Evolutionary conservation across 2,329 filamentous ascomycete genomes (phyloP), one percentile per base, ranked within the genome.

Genomic region (Nemania diffusa): DNA sequence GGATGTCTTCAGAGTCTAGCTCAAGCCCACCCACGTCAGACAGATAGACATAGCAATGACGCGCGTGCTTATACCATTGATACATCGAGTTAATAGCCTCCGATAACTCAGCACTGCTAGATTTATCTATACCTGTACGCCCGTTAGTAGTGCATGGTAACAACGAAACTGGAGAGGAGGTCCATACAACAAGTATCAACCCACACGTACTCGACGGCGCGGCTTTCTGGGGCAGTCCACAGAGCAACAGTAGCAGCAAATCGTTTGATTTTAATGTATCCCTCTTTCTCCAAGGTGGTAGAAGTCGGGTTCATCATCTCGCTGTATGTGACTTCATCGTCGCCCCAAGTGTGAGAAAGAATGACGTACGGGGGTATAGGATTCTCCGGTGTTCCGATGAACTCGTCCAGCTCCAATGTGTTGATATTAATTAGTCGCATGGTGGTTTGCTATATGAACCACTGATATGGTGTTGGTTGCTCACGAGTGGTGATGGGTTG

Each of bases 31-130:
- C 37, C 9, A 52, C n/a, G 20, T 26, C 34, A 6, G 27, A 51
- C 8, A 61, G 52, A 26, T 65, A 57, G 40, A 61, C 24, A 50
- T 48, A 55, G 53, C 50, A 65, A 50, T 57, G 24, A n/a, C 9
- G 26, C n/a, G 40, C 57, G 8, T 62, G 11, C 34, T 57, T 62
- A 52, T 51, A 65, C n/a, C 22, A 62, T 22, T 17, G 29, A 57
- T 22, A 51, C 32, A 62, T 57, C 17, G 42, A 57, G 42, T 44
- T 64, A 34, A 50, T 52, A 5, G 24, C 44, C 13, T 57, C 32
- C 4, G 60, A 51, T 57, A 51, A 9, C 40, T 51, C 26, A 3
- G 29, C 57, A 26, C 29, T 51, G 15, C 42, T 65, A 15, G 22
- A 40, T 22, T 52, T 62, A 32, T 58, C 48, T 48, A 55, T 44